Evolutionary conservation across 306 rosid genomes (phyloP).

Genomic region (Gastrolobium bilobum): DNA sequence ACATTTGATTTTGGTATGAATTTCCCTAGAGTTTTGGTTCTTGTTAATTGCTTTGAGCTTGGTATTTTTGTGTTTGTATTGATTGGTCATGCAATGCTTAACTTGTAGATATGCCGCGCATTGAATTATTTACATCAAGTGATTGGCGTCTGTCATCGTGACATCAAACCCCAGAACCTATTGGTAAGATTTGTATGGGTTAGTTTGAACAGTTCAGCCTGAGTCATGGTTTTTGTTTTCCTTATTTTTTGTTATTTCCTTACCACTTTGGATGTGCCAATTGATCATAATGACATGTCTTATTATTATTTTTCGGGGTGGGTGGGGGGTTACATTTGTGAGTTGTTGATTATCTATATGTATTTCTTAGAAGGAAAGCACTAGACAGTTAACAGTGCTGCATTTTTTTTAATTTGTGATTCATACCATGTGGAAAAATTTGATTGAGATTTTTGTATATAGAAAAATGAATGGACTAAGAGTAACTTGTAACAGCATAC

Average conservation of each 20-base stretch:
- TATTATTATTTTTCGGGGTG: background rate
- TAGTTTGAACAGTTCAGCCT: slow-evolving; percentile 10
- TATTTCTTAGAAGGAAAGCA: background rate
- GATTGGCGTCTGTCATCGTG: slow-evolving; percentile 93
- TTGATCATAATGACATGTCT: background rate
- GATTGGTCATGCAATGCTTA: slow-evolving; percentile 21
- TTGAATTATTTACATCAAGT: slow-evolving; percentile 86
- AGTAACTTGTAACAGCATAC: background rate
- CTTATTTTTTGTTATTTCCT: background rate
- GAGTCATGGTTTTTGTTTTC: background rate
- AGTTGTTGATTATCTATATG: background rate
- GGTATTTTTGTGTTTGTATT: slow-evolving; percentile 26
- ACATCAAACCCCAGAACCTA: slow-evolving; percentile 92
- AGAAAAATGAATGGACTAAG: background rate
- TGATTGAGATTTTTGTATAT: background rate
- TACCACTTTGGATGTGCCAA: background rate
- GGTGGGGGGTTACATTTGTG: background rate
- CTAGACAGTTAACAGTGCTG: background rate
- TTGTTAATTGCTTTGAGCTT: slow-evolving; percentile 18
- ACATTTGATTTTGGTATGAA: background rate
- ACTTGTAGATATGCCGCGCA: slow-evolving; percentile 91
- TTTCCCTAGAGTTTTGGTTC: slow-evolving; percentile 5
- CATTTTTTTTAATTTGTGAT: background rate
- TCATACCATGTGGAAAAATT: background rate
- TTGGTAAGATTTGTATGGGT: slow-evolving; percentile 62